These are phyloP conservation scores for Groenewaldozyma tartarivorans DNA, from an alignment of 805 yeast genomes.

Conservation along the genomic window DNA sequence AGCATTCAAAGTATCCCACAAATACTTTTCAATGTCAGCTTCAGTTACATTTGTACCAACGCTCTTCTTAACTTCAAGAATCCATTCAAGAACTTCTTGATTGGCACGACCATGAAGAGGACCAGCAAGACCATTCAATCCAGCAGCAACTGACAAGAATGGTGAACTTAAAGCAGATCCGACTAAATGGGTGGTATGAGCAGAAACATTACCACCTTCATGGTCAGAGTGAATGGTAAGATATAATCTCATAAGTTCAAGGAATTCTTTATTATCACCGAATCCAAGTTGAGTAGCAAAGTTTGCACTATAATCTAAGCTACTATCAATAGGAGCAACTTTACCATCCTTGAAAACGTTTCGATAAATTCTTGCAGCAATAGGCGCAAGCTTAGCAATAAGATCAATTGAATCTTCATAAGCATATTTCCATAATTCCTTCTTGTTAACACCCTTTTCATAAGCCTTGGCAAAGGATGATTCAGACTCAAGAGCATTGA, in stretches of 20 bases:
- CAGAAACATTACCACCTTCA: slow-evolving; percentile 79
- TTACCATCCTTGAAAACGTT: slow-evolving; percentile 79
- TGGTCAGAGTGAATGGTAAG: slow-evolving; percentile 71
- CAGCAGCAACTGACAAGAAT: slow-evolving; percentile 65
- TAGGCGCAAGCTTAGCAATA: slow-evolving; percentile 71
- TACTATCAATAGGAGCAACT: slow-evolving; percentile 36
- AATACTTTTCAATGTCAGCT: slow-evolving; percentile 50
- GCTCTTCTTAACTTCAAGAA: slow-evolving; percentile 45
- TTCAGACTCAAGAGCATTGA: slow-evolving; percentile 72
- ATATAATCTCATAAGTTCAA: slow-evolving; percentile 63
- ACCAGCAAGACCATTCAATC: slow-evolving; percentile 76
- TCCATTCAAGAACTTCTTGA: slow-evolving; percentile 74
- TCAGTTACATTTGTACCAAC: slow-evolving; percentile 30
- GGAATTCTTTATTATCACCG: slow-evolving; percentile 39
- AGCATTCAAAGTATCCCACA: slow-evolving; percentile 62
- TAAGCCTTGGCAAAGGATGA: slow-evolving; percentile 79
- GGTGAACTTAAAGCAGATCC: slow-evolving; percentile 77
- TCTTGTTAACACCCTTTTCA: slow-evolving; percentile 73
- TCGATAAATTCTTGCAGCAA: slow-evolving; percentile 77
- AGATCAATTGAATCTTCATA: slow-evolving; percentile 74
- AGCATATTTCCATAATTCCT: slow-evolving; percentile 74
- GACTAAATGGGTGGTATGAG: slow-evolving; percentile 73
- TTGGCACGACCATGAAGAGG: slow-evolving; percentile 81
- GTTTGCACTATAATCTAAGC: slow-evolving; percentile 65
- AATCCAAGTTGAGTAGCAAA: slow-evolving; percentile 57